phyloP scores from a whole-genome alignment of 176 grass and related monocot species.

The Aegilops sharonensis region DNA sequence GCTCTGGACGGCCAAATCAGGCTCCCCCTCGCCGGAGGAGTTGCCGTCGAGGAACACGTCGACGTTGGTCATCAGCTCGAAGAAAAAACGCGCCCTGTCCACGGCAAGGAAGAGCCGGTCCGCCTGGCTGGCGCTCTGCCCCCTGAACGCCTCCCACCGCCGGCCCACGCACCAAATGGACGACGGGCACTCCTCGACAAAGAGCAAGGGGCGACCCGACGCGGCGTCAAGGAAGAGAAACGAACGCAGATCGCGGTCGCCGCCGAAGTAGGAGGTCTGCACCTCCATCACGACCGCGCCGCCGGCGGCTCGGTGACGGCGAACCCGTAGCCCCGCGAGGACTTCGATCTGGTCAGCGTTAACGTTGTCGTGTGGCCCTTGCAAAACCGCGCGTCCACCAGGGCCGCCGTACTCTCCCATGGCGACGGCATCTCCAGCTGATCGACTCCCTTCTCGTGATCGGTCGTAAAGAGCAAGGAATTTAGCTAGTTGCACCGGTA shows the following conservation, averaged over 20 bases:
- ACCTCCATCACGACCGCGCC: conserved; percentile 35
- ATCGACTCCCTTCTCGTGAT: too few species aligned
- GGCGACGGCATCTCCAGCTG: not conserved
- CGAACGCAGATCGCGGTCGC: conserved; percentile 12
- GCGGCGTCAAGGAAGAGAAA: conserved; percentile 42
- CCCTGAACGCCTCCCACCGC: not conserved
- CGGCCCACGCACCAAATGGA: not conserved
- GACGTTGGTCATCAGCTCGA: conserved; percentile 30
- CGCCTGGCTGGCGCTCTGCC: too few species aligned
- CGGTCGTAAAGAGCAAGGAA: too few species aligned
- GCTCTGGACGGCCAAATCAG: conserved; percentile 50
- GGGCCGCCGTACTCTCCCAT: not conserved
- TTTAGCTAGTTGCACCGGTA: too few species aligned
- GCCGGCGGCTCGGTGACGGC: conserved; percentile 33
- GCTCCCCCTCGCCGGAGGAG: not conserved
- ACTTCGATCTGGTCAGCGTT: conserved; percentile 2
- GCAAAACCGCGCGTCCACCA: not conserved
- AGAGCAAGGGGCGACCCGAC: conserved; percentile 27
- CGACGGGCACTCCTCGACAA: conserved; percentile 27
- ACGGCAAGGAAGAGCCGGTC: conserved; percentile 40
- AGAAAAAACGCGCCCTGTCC: conserved; percentile 24
- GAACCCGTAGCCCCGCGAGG: conserved; percentile 27
- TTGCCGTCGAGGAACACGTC: conserved; percentile 44
- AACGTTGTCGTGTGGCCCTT: not conserved
- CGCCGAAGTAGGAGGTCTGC: conserved; percentile 27